Evolutionary conservation across 331 rosid genomes (phyloP), one percentile per base, ranked within the genome.

Genomic region (Arachis monticola): DNA sequence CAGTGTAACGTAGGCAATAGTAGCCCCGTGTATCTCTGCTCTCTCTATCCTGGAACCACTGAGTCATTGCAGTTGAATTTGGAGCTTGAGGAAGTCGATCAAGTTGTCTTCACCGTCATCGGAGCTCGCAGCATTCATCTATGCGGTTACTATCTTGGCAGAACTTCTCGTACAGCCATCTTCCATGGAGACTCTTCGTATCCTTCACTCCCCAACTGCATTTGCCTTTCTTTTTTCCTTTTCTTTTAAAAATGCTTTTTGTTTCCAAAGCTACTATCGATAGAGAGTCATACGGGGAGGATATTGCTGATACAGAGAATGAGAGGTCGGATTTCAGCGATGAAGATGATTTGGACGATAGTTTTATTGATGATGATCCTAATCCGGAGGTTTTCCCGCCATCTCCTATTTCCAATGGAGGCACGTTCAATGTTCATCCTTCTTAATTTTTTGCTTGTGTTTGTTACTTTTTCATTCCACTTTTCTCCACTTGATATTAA

Each of bases 51-150:
- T 4, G 88, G 80, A 64, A 87, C 14, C 79, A 47, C 72, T 0
- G 98, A 93, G 82, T 91, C 94, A 2, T 70, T 89, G 86, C 98
- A 89, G 44, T 76, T 93, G 6, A 87, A 89, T 74, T 74, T 93
- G 89, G 97, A 93, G 77, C 78, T 91, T 14, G 90, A 93, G 57
- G 97, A 93, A 87, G 79, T 73, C 59, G 87, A 83, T 44, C 81
- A 91, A 3, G 93, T 91, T 57, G 13, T 90, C 69, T 88, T 93
- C 84, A 89, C 95, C 0, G 96, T 87, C 27, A 42, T 93, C 75
- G 98, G 97, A 45, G 95, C 93, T 72, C 89, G 90, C 72, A 87
- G 96, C 65, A 82, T 93, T 81, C 96, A 89, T 71, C 86, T 93
- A 8, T 88, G 93, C 42, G 98, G 98, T 31, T 87, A 83, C 60